Conservation (phyloP, 2,329 filamentous ascomycete genomes). For the Ophiosphaerella korrae region DNA sequence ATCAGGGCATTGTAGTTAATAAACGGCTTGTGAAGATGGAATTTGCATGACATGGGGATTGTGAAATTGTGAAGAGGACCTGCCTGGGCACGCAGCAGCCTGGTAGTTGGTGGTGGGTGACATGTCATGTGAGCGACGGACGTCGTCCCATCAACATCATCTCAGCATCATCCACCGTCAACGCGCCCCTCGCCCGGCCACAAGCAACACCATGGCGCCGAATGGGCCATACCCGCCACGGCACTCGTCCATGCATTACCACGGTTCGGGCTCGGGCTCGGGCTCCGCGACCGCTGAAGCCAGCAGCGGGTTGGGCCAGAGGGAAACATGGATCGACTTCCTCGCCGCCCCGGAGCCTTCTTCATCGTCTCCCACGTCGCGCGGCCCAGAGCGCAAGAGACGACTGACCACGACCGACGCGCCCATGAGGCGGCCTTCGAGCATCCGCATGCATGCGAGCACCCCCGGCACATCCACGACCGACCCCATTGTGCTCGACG, state of each 20-base stretch:
- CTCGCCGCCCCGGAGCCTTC: conserved; percentile 23
- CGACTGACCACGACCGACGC: conserved; percentile 41
- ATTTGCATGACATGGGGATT: no score
- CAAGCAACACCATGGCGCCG: conserved; percentile 14
- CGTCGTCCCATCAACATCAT: neutral
- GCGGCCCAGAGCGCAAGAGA: conserved; percentile 42
- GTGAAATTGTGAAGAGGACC: no score
- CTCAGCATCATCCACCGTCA: conserved; percentile 3
- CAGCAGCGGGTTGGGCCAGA: conserved; percentile 1
- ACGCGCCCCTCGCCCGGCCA: neutral
- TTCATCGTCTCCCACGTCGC: conserved; percentile 21
- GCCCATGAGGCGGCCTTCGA: conserved; percentile 38
- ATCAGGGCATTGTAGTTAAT: no score
- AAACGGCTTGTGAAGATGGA: no score
- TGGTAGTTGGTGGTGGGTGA: no score
- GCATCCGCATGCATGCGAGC: conserved; percentile 26
- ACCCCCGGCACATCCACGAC: conserved; percentile 18
- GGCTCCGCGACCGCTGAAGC: neutral
- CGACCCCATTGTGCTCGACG: conserved; percentile 29
- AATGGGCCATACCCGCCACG: conserved; percentile 21
- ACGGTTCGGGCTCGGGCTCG: conserved; percentile 7
- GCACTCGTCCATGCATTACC: conserved; percentile 16
- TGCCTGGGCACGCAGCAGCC: no score
- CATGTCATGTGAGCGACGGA: conserved; percentile 22
- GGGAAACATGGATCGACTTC: conserved; percentile 46